These are phyloP conservation scores for Albatrellus sp. DNA, from an alignment of 1,284 basidiomycete species.

Conservation along the genomic window DNA sequence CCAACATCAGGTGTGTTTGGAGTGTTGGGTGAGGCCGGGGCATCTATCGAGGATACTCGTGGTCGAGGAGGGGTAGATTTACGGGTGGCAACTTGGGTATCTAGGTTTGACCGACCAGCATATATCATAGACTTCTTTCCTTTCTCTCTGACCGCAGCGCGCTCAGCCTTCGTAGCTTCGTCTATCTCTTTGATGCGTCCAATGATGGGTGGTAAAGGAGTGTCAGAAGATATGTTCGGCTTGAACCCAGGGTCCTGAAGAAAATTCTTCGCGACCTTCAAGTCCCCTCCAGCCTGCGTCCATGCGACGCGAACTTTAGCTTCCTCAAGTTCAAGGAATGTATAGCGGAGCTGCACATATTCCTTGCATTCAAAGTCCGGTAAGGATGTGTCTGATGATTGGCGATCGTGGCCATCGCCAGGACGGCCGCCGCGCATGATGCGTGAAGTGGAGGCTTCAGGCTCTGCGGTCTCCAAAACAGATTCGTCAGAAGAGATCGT, in stretches of 20 bases:
- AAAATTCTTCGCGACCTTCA: conserved; percentile 41
- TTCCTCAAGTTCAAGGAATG: conserved; percentile 47
- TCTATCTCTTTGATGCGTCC: conserved; percentile 60
- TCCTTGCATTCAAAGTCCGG: conserved; percentile 24
- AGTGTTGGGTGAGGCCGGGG: conserved; percentile 26
- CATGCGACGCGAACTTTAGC: conserved; percentile 57
- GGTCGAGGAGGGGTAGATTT: conserved; percentile 12
- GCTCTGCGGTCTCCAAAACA: conserved; percentile 30
- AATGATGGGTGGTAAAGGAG: conserved; percentile 15
- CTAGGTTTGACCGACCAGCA: conserved; percentile 43
- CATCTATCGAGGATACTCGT: conserved; percentile 4
- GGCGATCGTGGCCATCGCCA: conserved; percentile 10
- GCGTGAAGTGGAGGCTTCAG: conserved; percentile 34
- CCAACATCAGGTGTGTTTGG: conserved; percentile 29
- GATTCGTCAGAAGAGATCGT: conserved; percentile 53
- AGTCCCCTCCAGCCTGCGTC: conserved; percentile 44
- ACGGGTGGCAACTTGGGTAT: conserved; percentile 16
- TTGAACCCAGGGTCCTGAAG: conserved; percentile 47
- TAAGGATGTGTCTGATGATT: conserved; percentile 4
- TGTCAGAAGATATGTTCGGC: conserved; percentile 15
- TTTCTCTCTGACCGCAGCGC: conserved; percentile 52
- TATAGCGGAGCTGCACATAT: conserved; percentile 11
- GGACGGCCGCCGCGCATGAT: conserved; percentile 33
- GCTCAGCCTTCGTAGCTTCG: conserved; percentile 50
- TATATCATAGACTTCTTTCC: conserved; percentile 71